Conservation (phyloP, 495 filamentous ascomycete genomes). For the Evansstolkia leycettana region DNA sequence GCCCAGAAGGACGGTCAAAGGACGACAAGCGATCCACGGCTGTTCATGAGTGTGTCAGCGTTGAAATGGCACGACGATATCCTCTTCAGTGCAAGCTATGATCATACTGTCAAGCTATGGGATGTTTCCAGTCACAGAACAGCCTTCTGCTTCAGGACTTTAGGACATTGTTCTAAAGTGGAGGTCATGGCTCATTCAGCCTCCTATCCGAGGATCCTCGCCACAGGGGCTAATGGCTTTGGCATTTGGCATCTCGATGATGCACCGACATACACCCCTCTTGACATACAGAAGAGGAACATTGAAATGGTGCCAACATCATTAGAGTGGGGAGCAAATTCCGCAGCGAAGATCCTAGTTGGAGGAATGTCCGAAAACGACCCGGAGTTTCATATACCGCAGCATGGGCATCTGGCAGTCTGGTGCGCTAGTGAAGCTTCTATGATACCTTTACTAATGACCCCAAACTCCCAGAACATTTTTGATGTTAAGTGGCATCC, state of each 20-base stretch:
- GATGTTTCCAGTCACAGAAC: slow-evolving; percentile 23
- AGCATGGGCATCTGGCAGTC: slow-evolving; percentile 57
- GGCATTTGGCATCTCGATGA: slow-evolving; percentile 20
- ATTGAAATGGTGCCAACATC: slow-evolving; percentile 50
- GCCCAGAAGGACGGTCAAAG: slow-evolving; percentile 34
- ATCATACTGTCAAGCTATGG: slow-evolving; percentile 72
- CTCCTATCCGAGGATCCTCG: slow-evolving; percentile 27
- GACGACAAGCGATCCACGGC: slow-evolving; percentile 49
- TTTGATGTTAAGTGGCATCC: slow-evolving; percentile 79
- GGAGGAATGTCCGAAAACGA: slow-evolving; percentile 63
- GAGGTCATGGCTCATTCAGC: slow-evolving; percentile 54
- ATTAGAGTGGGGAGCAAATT: slow-evolving; percentile 54
- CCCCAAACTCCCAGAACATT: slow-evolving; percentile 52
- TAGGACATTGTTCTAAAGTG: slow-evolving; percentile 56
- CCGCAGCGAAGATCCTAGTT: slow-evolving; percentile 47
- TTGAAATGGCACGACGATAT: slow-evolving; percentile 55
- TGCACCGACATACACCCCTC: slow-evolving; percentile 2
- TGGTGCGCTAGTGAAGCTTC: slow-evolving; percentile 49
- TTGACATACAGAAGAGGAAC: slow-evolving; percentile 28
- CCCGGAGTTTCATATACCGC: slow-evolving; percentile 38
- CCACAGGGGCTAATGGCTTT: slow-evolving; percentile 33
- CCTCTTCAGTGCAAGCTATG: slow-evolving; percentile 72
- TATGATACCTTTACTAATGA: slow-evolving; percentile 28
- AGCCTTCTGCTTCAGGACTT: slow-evolving; percentile 32
- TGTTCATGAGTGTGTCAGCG: slow-evolving; percentile 69